Percentiles rank a stretch among this genome's conserved stretches.
Evolutionary conservation across 139 green algal species (phyloP).

Genomic region (Pycnococcus provasolii): DNA sequence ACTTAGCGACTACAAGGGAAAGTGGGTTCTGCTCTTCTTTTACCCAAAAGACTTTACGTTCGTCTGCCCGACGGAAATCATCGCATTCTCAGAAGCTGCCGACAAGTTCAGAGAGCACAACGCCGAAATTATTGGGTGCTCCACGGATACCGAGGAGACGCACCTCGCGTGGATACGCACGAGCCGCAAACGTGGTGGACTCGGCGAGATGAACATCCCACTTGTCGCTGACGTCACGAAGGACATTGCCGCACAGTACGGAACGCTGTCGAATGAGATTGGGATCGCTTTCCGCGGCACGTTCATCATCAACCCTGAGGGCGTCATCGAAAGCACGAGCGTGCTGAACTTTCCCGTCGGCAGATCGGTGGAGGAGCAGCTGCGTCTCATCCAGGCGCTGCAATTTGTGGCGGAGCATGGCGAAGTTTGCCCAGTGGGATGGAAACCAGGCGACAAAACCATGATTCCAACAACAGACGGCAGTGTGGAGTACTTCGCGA

Average conservation of each 20-base stretch:
- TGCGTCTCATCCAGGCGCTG: slow-evolving; percentile 42
- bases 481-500: slow-evolving; percentile 48
- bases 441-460: slow-evolving; percentile 57
- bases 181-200: slow-evolving; percentile 38
- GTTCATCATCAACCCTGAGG: slow-evolving; percentile 44
- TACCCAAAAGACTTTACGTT: slow-evolving; percentile 24
- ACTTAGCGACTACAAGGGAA: slow-evolving; percentile 18
- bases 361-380: slow-evolving; percentile 40
- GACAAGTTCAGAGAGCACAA: neutral
- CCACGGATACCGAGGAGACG: slow-evolving; percentile 33
- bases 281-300: slow-evolving; percentile 25
- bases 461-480: slow-evolving; percentile 59
- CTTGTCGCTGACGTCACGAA: slow-evolving; percentile 45
- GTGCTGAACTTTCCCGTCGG: slow-evolving; percentile 45
- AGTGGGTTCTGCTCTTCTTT: slow-evolving; percentile 19
- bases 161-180: slow-evolving; percentile 40
- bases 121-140: slow-evolving; percentile 34
- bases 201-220: slow-evolving; percentile 37
- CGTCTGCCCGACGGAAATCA: slow-evolving; percentile 22
- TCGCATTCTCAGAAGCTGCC: slow-evolving; percentile 6
- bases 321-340: slow-evolving; percentile 32
- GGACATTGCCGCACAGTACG: slow-evolving; percentile 41
- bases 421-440: slow-evolving; percentile 74
- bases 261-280: slow-evolving; percentile 19
- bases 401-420: slow-evolving; percentile 71